Conservation (phyloP, 2,329 filamentous ascomycete species). For the Neopestalotiopsis clavispora region DNA sequence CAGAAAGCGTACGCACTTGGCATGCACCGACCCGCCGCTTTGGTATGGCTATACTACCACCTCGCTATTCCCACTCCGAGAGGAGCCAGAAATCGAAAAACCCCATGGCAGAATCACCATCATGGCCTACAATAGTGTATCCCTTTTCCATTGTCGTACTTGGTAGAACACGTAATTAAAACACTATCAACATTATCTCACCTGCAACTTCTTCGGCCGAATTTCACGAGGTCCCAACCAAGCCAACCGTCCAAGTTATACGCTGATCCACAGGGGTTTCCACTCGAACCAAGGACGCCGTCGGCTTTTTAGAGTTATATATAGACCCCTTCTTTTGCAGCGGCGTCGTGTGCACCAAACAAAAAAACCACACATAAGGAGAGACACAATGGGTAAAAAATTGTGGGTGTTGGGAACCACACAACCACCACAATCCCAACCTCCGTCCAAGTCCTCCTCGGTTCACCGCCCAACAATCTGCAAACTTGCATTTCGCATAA, state of each 20-base stretch:
- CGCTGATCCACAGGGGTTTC: not conserved
- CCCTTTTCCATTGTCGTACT: not conserved
- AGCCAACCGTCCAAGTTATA: not conserved
- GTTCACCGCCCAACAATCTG: conserved; percentile 2
- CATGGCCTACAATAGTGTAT: not conserved
- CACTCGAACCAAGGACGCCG: not conserved
- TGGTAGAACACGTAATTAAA: not conserved
- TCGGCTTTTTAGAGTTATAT: conserved; percentile 14
- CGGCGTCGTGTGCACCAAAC: not conserved
- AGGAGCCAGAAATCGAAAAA: not conserved
- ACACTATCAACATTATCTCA: not conserved
- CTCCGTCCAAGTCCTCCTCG: not conserved
- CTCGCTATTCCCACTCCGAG: not conserved
- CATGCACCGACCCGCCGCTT: not conserved
- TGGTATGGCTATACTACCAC: not conserved
- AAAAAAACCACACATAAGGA: not conserved
- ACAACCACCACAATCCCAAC: not conserved
- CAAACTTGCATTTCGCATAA: not conserved
- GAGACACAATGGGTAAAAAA: not conserved
- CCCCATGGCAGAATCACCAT: not conserved
- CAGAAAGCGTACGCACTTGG: not conserved
- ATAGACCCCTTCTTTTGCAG: conserved; percentile 1
- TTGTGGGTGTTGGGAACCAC: not conserved
- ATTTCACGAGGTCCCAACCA: not conserved
- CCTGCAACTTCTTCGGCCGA: not conserved